phyloP scores from a whole-genome alignment of 2,329 filamentous ascomycete genomes.

The Helicocarpus griseus region DNA sequence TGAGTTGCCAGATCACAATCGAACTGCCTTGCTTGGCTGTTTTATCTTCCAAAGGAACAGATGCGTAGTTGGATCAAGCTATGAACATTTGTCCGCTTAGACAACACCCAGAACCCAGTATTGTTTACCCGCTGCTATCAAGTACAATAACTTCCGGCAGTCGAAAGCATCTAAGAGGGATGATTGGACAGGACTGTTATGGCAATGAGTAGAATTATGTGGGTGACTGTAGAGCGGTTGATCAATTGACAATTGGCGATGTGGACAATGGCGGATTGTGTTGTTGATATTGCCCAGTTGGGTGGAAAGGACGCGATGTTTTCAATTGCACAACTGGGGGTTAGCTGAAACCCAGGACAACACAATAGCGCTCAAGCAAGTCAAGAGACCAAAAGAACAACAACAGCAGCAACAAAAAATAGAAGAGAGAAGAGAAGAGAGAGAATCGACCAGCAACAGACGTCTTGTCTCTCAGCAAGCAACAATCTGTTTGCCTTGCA shows the following conservation, averaged over 20 bases:
- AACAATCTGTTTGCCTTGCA: background rate
- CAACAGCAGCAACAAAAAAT: background rate
- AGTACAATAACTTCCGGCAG: background rate
- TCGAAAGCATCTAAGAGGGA: background rate
- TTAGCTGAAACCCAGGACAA: background rate
- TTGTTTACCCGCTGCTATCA: background rate
- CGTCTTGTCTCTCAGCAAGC: background rate
- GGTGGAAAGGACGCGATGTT: background rate
- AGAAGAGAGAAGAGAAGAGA: background rate
- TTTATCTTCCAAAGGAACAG: background rate
- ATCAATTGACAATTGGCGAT: background rate
- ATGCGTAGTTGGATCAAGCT: background rate
- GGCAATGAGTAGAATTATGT: background rate
- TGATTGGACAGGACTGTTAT: background rate
- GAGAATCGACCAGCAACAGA: background rate
- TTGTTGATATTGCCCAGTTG: background rate
- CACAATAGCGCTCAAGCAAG: background rate
- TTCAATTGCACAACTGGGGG: background rate
- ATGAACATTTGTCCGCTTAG: background rate
- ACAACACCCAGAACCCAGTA: background rate
- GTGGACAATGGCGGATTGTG: background rate
- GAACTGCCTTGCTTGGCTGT: background rate
- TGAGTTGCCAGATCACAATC: slow-evolving; percentile 4
- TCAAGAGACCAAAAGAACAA: background rate
- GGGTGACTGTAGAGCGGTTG: background rate